A percentile compares a stretch with the other conserved stretches of the same genome.
These are phyloP conservation scores for Rhodotorula graminis DNA, from an alignment of 768 basidiomycete species.

Conservation along the genomic window DNA sequence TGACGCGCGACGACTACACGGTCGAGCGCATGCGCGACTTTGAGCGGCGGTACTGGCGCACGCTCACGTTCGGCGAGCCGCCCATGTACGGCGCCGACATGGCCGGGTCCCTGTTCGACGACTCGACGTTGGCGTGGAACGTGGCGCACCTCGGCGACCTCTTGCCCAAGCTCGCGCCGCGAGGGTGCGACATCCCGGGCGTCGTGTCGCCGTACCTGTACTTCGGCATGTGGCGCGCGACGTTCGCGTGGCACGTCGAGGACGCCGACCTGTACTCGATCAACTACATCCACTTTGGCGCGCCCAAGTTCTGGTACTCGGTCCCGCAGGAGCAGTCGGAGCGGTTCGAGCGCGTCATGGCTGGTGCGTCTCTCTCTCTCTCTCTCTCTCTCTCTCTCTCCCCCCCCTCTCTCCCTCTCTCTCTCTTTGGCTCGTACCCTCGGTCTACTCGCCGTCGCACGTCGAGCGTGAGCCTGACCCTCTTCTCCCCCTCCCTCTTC, in stretches of 20 bases:
- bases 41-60: conserved; percentile 88
- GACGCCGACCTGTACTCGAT: conserved; percentile 99
- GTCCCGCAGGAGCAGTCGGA: conserved; percentile 78
- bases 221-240: conserved; percentile 99
- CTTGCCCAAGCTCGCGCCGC: conserved; percentile 71
- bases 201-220: conserved; percentile 97
- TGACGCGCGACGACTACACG: conserved; percentile 68
- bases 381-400: neutral
- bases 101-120: conserved; percentile 63
- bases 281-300: conserved; percentile 98
- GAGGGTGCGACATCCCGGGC: conserved; percentile 72
- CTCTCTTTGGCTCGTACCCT: neutral
- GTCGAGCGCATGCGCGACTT: conserved; percentile 79
- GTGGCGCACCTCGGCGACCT: conserved; percentile 86
- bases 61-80: conserved; percentile 78
- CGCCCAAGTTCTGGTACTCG: conserved; percentile 91
- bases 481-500: too few species aligned
- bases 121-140: conserved; percentile 80
- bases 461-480: too few species aligned
- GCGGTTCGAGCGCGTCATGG: conserved; percentile 83
- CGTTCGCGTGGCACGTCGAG: conserved; percentile 99
- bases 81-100: conserved; percentile 98
- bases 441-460: too few species aligned
- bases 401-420: neutral
- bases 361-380: conserved; percentile 55